Evolutionary conservation across 1,284 basidiomycete genomes (phyloP), one percentile per base, ranked within the genome.

Genomic region (Laetiporus sulphureus): DNA sequence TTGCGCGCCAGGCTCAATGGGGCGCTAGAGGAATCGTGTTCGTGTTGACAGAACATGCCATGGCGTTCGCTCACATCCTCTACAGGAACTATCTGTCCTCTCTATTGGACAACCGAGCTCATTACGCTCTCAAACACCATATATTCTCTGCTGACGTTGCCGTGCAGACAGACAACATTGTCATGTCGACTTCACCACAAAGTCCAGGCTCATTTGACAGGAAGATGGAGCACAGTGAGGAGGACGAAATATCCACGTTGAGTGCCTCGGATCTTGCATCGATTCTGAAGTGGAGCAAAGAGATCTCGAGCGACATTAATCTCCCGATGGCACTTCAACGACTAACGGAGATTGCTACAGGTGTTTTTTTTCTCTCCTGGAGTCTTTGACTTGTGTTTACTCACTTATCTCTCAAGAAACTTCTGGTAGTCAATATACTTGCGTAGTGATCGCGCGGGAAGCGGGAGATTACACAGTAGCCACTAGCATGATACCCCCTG

Each of bases 281-380:
- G 0, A 81, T 82, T 37, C 64, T 82, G 29, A 79, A 76, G 48
- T 83, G 79, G 75, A 82, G 78, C 52, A 78, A 79, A 55, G 79
- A 82, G 44, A 83, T 85, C 16, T 81, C 80, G 0, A 75, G 77
- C 30, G 79, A 83, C 55, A 82, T 83, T 35, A 81, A 82, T 51
- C 57, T 85, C n/a, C 53, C 45, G 13, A 50, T 51, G 74, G 81
- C 81, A 6, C 61, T 83, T 16, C 78, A 80, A 51, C 64, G 79
- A 32, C 57, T 85, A 36, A 83, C 81, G 2, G 81, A 83, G 57
- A 83, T 83, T 45, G 76, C 77, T 0, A 75, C 77, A 12, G 78
- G 79, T 77, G 55, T 33, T 59, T 52, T 5, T n/a, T n/a, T n/a
- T n/a, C n/a, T n/a, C 29, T 16, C 21, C 10, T 18, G n/a, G 21